Evolutionary conservation across 768 basidiomycete genomes (phyloP).

Genomic region (Tricholoma hemisulphureum): DNA sequence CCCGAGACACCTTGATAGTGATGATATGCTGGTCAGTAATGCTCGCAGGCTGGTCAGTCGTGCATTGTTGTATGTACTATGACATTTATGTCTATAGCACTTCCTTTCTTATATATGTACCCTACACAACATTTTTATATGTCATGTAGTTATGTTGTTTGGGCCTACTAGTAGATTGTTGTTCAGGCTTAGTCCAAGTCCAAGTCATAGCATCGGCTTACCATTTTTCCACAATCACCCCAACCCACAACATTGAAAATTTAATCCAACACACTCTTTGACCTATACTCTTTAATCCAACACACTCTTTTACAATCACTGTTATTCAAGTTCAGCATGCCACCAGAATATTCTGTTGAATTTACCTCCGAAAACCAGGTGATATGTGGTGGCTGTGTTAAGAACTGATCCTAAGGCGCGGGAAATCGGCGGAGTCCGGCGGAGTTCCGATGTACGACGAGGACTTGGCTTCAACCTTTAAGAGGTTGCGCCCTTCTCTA

Average conservation of each 20-base stretch:
- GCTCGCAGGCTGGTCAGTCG: background rate
- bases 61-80: background rate
- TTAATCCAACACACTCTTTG: background rate
- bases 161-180: background rate
- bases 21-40: background rate
- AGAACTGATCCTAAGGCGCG: too few species aligned
- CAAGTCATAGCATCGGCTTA: background rate
- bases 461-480: too few species aligned
- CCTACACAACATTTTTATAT: background rate
- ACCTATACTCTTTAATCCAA: background rate
- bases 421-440: too few species aligned
- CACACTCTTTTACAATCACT: background rate
- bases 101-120: background rate
- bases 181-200: background rate
- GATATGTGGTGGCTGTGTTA: background rate
- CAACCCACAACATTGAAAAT: background rate
- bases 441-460: too few species aligned
- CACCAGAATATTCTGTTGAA: background rate
- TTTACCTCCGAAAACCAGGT: background rate
- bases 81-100: background rate
- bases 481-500: too few species aligned
- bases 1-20: background rate
- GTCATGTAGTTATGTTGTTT: background rate
- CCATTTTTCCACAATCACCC: background rate
- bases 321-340: background rate